A percentile compares a stretch with the other conserved stretches of the same genome.
These are phyloP conservation scores for Myotisia sp. DNA, from an alignment of 2,329 filamentous ascomycete genomes.

Conservation along the genomic window DNA sequence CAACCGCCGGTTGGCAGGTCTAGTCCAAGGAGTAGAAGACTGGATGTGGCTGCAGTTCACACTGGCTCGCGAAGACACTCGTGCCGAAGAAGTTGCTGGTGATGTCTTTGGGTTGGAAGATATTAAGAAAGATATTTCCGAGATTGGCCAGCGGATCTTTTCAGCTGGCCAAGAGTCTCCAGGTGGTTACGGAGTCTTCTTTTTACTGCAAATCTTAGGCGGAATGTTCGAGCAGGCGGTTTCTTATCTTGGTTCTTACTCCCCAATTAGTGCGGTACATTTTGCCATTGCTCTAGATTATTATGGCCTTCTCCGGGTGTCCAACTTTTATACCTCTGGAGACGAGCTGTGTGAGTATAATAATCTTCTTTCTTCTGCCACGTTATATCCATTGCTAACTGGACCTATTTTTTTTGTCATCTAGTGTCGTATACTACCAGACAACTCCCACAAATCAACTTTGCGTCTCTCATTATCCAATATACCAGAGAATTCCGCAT, in stretches of 20 bases:
- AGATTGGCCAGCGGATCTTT: conserved; percentile 87
- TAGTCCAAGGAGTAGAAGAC: conserved; percentile 48
- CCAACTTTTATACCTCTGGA: conserved; percentile 60
- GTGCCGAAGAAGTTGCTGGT: conserved; percentile 46
- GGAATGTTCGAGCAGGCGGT: conserved; percentile 92
- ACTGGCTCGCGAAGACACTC: conserved; percentile 47
- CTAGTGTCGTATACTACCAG: conserved; percentile 42
- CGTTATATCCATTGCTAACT: conserved; percentile 5
- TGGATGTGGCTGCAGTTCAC: conserved; percentile 55
- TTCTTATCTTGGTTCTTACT: conserved; percentile 79
- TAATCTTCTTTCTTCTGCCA: not conserved
- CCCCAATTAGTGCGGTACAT: conserved; percentile 86
- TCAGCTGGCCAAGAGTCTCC: conserved; percentile 64
- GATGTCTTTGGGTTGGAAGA: conserved; percentile 50
- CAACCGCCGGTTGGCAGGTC: conserved; percentile 41
- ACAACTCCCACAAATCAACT: conserved; percentile 67
- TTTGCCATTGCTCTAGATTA: conserved; percentile 80
- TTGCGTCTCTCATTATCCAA: conserved; percentile 81
- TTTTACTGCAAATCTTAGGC: conserved; percentile 78
- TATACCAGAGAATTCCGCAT: conserved; percentile 94
- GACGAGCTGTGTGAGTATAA: conserved; percentile 47
- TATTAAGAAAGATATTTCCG: conserved; percentile 65
- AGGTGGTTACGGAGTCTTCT: conserved; percentile 75
- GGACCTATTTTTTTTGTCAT: conserved; percentile 11
- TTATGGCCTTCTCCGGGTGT: conserved; percentile 77